Evolutionary conservation across 1,139 yeast genomes (phyloP).

Genomic region (Kodamaea sp.): DNA sequence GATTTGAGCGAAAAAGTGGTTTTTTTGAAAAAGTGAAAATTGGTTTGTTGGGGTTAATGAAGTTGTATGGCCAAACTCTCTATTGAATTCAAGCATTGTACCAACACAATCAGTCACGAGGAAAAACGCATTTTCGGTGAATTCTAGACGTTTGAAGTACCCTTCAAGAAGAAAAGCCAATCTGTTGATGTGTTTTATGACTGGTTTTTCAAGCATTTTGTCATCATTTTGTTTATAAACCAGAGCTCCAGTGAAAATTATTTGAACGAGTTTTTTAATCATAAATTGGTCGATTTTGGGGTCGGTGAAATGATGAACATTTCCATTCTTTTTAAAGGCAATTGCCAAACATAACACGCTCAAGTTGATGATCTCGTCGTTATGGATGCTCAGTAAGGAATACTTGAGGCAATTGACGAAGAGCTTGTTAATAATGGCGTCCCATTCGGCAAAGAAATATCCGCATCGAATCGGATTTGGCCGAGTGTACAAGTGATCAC

Average conservation of each 20-base stretch:
- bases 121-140: constrained; percentile 15
- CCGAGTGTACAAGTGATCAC: constrained; percentile 34
- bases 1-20: constrained; percentile 47
- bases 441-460: constrained; percentile 37
- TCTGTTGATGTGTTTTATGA: constrained; percentile 47
- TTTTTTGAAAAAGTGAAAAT: constrained; percentile 20
- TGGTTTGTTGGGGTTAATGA: no score
- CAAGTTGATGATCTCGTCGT: constrained; percentile 27
- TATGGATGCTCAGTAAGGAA: constrained; percentile 22
- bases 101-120: constrained; percentile 20
- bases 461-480: constrained; percentile 22
- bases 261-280: constrained; percentile 17
- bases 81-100: constrained; percentile 27
- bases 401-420: constrained; percentile 24
- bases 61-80: constrained; percentile 13
- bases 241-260: constrained; percentile 19
- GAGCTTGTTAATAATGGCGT: constrained; percentile 20
- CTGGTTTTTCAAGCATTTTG: constrained; percentile 34
- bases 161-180: constrained; percentile 46
- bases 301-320: constrained; percentile 23
- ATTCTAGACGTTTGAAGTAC: constrained; percentile 22
- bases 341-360: constrained; percentile 35
- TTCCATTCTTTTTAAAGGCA: constrained; percentile 19
- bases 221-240: constrained; percentile 19
- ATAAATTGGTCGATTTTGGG: constrained; percentile 24